A percentile compares a stretch with the other conserved stretches of the same genome.
Conservation (phyloP, 345 rosid genomes). For the Aquilaria sinensis region DNA sequence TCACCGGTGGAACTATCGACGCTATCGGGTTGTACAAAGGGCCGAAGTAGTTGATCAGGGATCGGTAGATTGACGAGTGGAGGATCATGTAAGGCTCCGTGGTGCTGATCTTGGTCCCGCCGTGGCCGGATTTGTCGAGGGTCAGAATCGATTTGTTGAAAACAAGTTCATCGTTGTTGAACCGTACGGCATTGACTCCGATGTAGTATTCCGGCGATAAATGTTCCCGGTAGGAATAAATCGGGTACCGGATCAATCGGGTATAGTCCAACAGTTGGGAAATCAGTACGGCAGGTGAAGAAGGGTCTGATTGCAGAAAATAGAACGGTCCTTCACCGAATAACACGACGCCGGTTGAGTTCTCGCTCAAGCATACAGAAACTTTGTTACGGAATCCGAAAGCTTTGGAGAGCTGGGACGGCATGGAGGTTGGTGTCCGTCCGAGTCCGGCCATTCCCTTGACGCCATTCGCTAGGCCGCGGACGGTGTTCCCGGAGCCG, state of each 20-base stretch:
- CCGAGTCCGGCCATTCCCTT: conserved; percentile 39
- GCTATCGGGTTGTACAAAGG: background rate
- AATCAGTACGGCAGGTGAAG: conserved; percentile 29
- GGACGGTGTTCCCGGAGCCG: conserved; percentile 12
- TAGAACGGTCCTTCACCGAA: conserved; percentile 34
- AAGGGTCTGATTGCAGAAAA: conserved; percentile 12
- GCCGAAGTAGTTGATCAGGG: conserved; percentile 9
- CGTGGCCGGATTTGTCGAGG: conserved; percentile 18
- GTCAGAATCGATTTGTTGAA: conserved; percentile 20
- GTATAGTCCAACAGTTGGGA: conserved; percentile 9
- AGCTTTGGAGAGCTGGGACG: conserved; percentile 23
- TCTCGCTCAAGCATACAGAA: conserved; percentile 30
- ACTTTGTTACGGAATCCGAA: conserved; percentile 25
- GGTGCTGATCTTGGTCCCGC: conserved; percentile 32
- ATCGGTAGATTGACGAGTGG: conserved; percentile 25
- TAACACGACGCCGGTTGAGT: conserved; percentile 25
- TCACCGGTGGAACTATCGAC: conserved; percentile 1
- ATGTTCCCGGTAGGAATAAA: conserved; percentile 14
- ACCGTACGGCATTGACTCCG: conserved; percentile 28
- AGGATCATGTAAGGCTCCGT: conserved; percentile 14
- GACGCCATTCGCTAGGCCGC: conserved; percentile 25
- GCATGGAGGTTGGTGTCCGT: conserved; percentile 20
- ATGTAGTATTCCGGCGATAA: conserved; percentile 33
- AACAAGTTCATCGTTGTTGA: conserved; percentile 11
- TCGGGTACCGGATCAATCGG: conserved; percentile 25